A percentile compares a stretch with the other conserved stretches of the same genome.
These are phyloP conservation scores for Gastrolobium bilobum DNA, from an alignment of 306 rosid genomes.

Conservation along the genomic window DNA sequence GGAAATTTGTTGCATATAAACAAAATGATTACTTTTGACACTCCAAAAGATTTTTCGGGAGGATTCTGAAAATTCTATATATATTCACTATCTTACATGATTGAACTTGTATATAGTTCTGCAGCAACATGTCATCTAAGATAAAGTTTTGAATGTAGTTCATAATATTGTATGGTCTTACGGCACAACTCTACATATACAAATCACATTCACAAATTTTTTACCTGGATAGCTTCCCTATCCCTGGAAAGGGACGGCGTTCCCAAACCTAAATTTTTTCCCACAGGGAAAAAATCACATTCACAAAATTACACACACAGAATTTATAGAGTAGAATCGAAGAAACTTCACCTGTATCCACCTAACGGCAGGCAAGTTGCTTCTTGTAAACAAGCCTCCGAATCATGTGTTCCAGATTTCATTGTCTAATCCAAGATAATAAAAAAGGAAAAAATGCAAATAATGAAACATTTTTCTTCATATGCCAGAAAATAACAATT, in stretches of 20 bases:
- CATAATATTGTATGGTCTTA: background rate
- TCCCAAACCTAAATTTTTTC: background rate
- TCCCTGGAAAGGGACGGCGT: background rate
- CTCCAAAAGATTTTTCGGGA: background rate
- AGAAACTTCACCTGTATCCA: slow-evolving; percentile 91
- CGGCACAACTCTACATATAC: background rate
- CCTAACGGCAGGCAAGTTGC: slow-evolving; percentile 91
- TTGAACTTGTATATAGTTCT: slow-evolving; percentile 32
- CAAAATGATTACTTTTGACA: slow-evolving; percentile 13
- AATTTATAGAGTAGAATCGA: slow-evolving; percentile 37
- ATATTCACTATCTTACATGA: slow-evolving; percentile 28
- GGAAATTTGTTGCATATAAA: slow-evolving; percentile 20
- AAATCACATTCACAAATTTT: background rate
- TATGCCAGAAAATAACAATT: slow-evolving; percentile 37
- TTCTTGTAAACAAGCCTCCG: slow-evolving; percentile 82
- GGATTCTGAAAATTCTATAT: slow-evolving; percentile 3
- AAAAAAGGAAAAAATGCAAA: slow-evolving; percentile 42
- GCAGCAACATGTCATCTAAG: slow-evolving; percentile 4
- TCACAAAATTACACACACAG: slow-evolving; percentile 7
- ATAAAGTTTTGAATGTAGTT: slow-evolving; percentile 2
- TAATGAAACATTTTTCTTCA: slow-evolving; percentile 35
- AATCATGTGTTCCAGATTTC: slow-evolving; percentile 84
- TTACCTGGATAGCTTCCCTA: slow-evolving; percentile 1
- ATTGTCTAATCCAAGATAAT: slow-evolving; percentile 67
- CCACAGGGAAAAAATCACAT: slow-evolving; percentile 15